Evolutionary conservation across 148 eudicot genomes (phyloP).

Genomic region (Cornus controversa): DNA sequence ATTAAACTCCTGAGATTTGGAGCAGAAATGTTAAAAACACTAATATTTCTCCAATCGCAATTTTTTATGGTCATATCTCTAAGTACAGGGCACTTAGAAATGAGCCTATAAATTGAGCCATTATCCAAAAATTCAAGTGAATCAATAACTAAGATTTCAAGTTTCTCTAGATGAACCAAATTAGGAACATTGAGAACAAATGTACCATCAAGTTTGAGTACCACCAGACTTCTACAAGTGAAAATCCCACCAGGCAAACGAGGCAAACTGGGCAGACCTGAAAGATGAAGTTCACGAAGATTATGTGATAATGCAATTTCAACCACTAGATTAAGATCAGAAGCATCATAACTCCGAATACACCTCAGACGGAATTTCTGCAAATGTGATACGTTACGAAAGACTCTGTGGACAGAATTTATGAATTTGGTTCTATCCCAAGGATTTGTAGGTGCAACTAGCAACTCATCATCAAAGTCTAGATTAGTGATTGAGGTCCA

Average conservation of each 20-base stretch:
- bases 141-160: slow-evolving; percentile 11
- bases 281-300: slow-evolving; percentile 17
- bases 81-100: slow-evolving; percentile 23
- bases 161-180: slow-evolving; percentile 15
- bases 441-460: background rate
- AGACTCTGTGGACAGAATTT: slow-evolving; percentile 8
- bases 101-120: slow-evolving; percentile 13
- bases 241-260: no score
- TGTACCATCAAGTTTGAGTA: background rate
- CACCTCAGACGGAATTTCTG: slow-evolving; percentile 16
- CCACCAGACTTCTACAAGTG: slow-evolving; percentile 20
- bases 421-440: background rate
- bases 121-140: background rate
- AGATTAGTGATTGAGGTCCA: slow-evolving; percentile 14
- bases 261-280: no score
- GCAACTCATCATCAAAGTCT: slow-evolving; percentile 13
- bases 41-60: background rate
- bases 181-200: background rate
- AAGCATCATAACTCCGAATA: background rate
- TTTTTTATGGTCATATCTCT: slow-evolving; percentile 5
- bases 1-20: slow-evolving; percentile 13
- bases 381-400: slow-evolving; percentile 1
- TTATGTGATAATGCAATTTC: background rate
- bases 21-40: slow-evolving; percentile 4
- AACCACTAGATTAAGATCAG: slow-evolving; percentile 9